Base-by-base conservation (phyloP, 1,284 basidiomycete species). In the Pyrrhoderma lamaoense region DNA sequence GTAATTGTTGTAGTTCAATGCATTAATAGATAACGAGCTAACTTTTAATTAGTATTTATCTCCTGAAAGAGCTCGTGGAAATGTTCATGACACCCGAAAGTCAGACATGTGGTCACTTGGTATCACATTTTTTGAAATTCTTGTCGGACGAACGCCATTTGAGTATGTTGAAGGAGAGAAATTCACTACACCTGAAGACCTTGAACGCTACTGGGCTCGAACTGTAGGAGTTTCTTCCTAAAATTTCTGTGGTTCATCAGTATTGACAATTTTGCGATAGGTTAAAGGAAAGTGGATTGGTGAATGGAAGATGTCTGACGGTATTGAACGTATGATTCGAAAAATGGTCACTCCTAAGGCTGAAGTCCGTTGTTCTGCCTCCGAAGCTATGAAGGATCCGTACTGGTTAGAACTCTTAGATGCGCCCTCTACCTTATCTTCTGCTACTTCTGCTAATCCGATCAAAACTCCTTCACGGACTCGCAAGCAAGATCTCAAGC, bases 91-190 rank as follows among this genome's bases (percentile, higher is more conserved):
- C 61, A 95, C 93, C 45, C 83, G 93, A 50, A 87, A 91, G 64
- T 86, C 88, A 0, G 93, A 97, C 60, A 76, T 96, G 36, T 97
- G 92, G 90, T 87, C 93, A 2, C 79, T 96, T 0, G 93, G 93
- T 7, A 75, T 96, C 31, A 91, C 93, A 0, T 87, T 95, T 65
- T 97, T 93, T 64, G 93, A 97, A 65, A 87, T 96, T 55, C 76
- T 96, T 21, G 71, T 85, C 25, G 93, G 93, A 0, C 76, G 93
- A 13, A 96, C 93, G 2, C 93, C 93, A 1, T 97, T 96, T 62
- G 93, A 97, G 64, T 65, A 81, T 56, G 76, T 79, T 23, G 89
- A 91, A 54, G 80, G 82, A 7, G 90, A 94, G 62, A 77, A 82
- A 53, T 86, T 93, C 58, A 70, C 77, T n/a, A 87, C 80, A n/a